Conservation (phyloP, 768 basidiomycete species). For the Phaffia australis region DNA sequence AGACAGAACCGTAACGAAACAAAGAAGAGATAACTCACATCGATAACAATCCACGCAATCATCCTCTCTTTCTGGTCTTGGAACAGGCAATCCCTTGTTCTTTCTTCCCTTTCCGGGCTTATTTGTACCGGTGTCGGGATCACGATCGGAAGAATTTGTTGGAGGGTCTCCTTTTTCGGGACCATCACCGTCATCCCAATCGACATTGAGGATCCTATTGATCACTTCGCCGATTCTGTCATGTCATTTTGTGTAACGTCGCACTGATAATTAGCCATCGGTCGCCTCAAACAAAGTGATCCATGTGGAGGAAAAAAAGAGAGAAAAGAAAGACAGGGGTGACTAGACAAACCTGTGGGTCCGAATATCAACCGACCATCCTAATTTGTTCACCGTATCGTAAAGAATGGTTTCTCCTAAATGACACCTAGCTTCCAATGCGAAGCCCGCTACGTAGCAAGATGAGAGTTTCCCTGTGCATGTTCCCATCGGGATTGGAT, state of each 20-base stretch:
- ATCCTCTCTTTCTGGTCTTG: background rate
- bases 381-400: constrained; percentile 69
- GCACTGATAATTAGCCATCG: background rate
- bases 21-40: constrained; percentile 11
- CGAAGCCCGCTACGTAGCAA: constrained; percentile 77
- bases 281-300: background rate
- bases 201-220: constrained; percentile 56
- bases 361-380: constrained; percentile 65
- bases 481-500: constrained; percentile 67
- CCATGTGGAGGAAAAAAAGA: background rate
- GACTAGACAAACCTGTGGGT: constrained; percentile 45
- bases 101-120: background rate
- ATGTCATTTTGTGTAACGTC: background rate
- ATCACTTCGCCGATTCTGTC: constrained; percentile 52
- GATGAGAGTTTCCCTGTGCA: constrained; percentile 54
- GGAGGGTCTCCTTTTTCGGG: constrained; percentile 12
- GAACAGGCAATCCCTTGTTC: constrained; percentile 7
- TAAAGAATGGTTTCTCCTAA: constrained; percentile 69
- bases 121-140: background rate
- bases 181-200: constrained; percentile 49
- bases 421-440: constrained; percentile 57
- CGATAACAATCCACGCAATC: constrained; percentile 25
- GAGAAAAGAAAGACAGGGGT: background rate
- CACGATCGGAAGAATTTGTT: background rate
- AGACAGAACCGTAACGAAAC: background rate